phyloP scores from a whole-genome alignment of 2,329 filamentous ascomycete species.

The Rutstroemia sp. region DNA sequence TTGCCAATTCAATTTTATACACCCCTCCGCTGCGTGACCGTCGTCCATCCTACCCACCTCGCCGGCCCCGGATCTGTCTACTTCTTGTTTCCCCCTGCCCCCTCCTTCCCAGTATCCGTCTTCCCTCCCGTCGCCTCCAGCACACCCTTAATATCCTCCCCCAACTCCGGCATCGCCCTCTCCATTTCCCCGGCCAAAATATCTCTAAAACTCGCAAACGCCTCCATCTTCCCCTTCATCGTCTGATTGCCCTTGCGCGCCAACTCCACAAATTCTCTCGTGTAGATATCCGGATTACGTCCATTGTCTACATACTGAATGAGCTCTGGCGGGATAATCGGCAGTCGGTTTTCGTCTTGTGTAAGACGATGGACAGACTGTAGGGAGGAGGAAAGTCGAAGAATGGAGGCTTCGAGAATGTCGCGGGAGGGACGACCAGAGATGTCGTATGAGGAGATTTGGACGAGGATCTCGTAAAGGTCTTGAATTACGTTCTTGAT shows the following conservation, averaged over 20 bases:
- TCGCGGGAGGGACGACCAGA: constrained; percentile 41
- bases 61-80: not conserved
- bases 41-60: not conserved
- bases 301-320: constrained; percentile 64
- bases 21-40: too few species aligned
- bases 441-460: constrained; percentile 53
- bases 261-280: constrained; percentile 64
- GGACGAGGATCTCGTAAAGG: constrained; percentile 56
- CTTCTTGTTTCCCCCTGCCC: not conserved
- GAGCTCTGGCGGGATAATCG: constrained; percentile 52
- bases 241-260: constrained; percentile 59
- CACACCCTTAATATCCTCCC: constrained; percentile 24
- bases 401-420: constrained; percentile 39
- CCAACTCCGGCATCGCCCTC: constrained; percentile 26
- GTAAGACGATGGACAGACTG: constrained; percentile 19
- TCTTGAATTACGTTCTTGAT: constrained; percentile 57
- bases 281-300: constrained; percentile 68
- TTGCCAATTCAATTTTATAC: too few species aligned
- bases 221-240: constrained; percentile 55
- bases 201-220: constrained; percentile 55
- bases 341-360: constrained; percentile 36
- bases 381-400: constrained; percentile 5
- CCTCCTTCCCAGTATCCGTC: not conserved
- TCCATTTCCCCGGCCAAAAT: constrained; percentile 41
- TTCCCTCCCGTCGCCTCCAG: constrained; percentile 17